Conservation (phyloP, 345 rosid genomes). For the Corchorus olitorius region DNA sequence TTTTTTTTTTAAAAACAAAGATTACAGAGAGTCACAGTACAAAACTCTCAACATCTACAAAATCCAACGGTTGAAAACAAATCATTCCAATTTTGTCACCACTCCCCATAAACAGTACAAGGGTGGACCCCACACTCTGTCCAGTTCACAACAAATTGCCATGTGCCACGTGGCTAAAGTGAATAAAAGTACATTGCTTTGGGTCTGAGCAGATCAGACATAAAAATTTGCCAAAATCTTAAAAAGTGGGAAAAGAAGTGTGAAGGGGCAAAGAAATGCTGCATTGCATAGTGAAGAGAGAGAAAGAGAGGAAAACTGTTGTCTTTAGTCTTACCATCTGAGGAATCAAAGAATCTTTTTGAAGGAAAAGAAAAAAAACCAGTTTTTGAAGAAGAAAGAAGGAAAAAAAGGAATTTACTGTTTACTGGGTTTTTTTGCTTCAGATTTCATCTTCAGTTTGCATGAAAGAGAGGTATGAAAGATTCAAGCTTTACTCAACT, state of each 20-base stretch:
- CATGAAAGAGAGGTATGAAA: conserved; percentile 35
- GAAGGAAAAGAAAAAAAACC: conserved; percentile 17
- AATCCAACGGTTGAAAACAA: conserved; percentile 41
- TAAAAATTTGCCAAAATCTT: conserved; percentile 29
- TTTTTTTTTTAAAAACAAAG: too few relatives aligned
- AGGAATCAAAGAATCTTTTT: conserved; percentile 72
- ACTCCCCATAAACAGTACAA: background rate
- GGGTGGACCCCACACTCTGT: background rate
- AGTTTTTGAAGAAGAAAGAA: conserved; percentile 8
- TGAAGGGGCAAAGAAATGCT: conserved; percentile 22
- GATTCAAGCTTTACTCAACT: conserved; percentile 18
- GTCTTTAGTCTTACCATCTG: conserved; percentile 41
- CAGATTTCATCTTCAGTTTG: conserved; percentile 15
- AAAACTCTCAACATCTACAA: background rate
- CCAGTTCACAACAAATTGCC: conserved; percentile 17
- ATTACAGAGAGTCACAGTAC: background rate
- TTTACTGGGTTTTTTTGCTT: conserved; percentile 24
- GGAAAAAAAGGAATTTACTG: conserved; percentile 23
- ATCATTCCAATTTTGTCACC: background rate
- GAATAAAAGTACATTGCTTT: background rate
- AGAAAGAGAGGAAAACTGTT: conserved; percentile 29
- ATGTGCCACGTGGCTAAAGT: conserved; percentile 26
- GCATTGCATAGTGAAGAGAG: conserved; percentile 15
- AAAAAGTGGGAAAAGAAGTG: conserved; percentile 25
- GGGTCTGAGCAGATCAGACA: conserved; percentile 19